These are phyloP conservation scores for Arthromyces matolae DNA, from an alignment of 768 basidiomycete genomes.

Conservation along the genomic window DNA sequence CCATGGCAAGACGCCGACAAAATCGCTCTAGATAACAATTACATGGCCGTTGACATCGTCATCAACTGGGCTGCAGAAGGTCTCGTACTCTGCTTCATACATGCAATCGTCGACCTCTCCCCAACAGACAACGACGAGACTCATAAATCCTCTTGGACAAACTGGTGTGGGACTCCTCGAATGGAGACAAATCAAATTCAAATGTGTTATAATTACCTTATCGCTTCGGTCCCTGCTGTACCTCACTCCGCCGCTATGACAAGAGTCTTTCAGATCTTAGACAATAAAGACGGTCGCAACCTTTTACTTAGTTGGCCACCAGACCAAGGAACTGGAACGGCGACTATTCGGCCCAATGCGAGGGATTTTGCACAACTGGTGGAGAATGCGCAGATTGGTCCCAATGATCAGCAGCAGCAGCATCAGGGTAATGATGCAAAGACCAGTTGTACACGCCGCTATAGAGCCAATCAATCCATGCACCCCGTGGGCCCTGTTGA, in stretches of 20 bases:
- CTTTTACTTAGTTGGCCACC: constrained; percentile 78
- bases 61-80: constrained; percentile 88
- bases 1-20: constrained; percentile 67
- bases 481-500: constrained; percentile 65
- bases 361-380: constrained; percentile 59
- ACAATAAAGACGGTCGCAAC: constrained; percentile 53
- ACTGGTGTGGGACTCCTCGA: constrained; percentile 81
- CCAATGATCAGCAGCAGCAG: too few species aligned
- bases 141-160: constrained; percentile 74
- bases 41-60: constrained; percentile 86
- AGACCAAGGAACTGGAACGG: constrained; percentile 42
- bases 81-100: constrained; percentile 85
- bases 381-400: constrained; percentile 62
- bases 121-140: constrained; percentile 69
- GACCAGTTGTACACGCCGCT: constrained; percentile 83
- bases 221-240: constrained; percentile 51
- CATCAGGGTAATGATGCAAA: constrained; percentile 65
- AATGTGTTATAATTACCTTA: constrained; percentile 56
- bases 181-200: constrained; percentile 57
- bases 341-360: constrained; percentile 33
- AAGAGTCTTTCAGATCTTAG: constrained; percentile 77
- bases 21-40: constrained; percentile 64
- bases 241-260: constrained; percentile 48
- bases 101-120: constrained; percentile 73
- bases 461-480: constrained; percentile 69